phyloP scores from a whole-genome alignment of 2,329 filamentous ascomycete species.

The Botryosphaeria dothidea region DNA sequence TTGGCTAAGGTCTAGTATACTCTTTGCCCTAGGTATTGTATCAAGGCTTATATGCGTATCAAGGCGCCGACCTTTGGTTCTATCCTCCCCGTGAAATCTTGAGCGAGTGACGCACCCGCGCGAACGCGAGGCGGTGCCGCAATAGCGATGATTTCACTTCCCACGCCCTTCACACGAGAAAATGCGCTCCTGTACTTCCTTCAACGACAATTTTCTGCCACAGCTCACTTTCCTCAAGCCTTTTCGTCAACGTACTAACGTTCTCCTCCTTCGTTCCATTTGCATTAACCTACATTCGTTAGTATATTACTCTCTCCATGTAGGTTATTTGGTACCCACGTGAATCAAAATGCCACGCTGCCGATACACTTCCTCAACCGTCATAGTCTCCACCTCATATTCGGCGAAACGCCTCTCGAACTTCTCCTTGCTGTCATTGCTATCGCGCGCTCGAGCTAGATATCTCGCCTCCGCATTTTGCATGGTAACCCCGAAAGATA shows the following conservation, averaged over 20 bases:
- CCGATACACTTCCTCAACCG: neutral
- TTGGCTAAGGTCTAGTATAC: too few species aligned
- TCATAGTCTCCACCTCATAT: neutral
- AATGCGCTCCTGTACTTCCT: neutral
- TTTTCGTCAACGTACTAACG: neutral
- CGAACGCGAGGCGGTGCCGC: neutral
- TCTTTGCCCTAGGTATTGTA: too few species aligned
- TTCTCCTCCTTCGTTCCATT: conserved; percentile 10
- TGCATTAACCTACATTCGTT: neutral
- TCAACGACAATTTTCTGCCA: neutral
- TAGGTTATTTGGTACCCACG: neutral
- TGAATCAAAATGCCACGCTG: neutral
- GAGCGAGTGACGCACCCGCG: neutral
- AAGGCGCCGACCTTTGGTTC: neutral
- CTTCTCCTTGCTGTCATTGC: conserved; percentile 4
- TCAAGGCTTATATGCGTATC: too few species aligned
- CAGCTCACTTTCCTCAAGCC: neutral
- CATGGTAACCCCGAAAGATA: neutral
- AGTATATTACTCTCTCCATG: neutral
- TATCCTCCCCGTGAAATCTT: neutral
- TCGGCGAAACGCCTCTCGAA: conserved; percentile 5
- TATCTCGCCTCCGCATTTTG: neutral
- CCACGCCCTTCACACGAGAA: neutral
- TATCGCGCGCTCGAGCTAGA: neutral
- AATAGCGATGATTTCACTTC: neutral